Evolutionary conservation across 129 eudicot species (phyloP).

Genomic region (Saussurea involucrata): DNA sequence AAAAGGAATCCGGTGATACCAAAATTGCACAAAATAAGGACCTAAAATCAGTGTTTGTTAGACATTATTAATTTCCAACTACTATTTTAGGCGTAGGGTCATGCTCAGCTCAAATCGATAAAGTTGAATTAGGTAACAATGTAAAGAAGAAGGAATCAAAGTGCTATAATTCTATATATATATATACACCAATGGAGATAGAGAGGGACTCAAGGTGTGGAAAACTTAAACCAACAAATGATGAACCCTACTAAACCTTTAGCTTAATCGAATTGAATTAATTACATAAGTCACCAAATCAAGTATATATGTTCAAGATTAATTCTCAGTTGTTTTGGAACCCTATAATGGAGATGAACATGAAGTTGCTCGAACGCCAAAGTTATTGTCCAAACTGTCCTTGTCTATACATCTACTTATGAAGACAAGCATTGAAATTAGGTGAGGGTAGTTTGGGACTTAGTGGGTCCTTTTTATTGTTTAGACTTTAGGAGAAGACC

Average conservation of each 20-base stretch:
- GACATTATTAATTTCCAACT: not conserved
- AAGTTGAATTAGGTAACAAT: not conserved
- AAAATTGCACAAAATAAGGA: not conserved
- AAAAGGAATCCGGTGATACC: not conserved
- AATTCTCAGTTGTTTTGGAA: too few relatives aligned
- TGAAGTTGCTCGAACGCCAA: too few relatives aligned
- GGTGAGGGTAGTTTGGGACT: slow-evolving; percentile 15
- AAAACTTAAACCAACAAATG: too few relatives aligned
- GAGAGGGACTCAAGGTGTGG: too few relatives aligned
- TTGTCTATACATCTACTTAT: not conserved
- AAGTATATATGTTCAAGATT: too few relatives aligned
- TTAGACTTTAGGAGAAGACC: slow-evolving; percentile 17
- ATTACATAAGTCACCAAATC: too few relatives aligned
- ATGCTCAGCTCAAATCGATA: not conserved
- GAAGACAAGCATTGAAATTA: slow-evolving; percentile 5
- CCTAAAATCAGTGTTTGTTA: not conserved
- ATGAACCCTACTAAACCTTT: too few relatives aligned
- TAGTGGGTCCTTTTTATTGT: slow-evolving; percentile 7
- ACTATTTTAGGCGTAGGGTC: not conserved
- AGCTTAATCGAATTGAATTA: too few relatives aligned
- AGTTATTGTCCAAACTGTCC: too few relatives aligned
- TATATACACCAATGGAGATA: too few relatives aligned
- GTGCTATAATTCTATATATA: too few relatives aligned
- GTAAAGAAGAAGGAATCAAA: not conserved
- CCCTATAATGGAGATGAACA: too few relatives aligned